Evolutionary conservation across 768 basidiomycete genomes (phyloP).

Genomic region (Royoungia palumana): DNA sequence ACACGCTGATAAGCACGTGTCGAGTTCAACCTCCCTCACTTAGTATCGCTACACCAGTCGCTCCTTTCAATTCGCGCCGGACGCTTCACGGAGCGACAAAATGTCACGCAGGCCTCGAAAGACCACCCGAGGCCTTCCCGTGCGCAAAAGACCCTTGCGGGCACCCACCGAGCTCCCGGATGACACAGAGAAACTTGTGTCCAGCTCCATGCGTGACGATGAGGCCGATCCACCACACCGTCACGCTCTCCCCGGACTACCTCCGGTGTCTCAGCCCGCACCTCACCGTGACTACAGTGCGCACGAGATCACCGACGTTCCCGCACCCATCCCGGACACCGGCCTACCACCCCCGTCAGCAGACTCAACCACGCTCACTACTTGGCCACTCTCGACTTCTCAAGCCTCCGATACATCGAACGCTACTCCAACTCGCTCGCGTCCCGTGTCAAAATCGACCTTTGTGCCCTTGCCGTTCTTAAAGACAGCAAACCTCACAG

Average conservation of each 20-base stretch:
- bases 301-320: constrained; percentile 28
- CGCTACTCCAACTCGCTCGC: constrained; percentile 9
- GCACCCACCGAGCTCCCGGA: constrained; percentile 6
- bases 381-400: constrained; percentile 19
- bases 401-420: constrained; percentile 21
- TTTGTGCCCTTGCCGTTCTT: constrained; percentile 31
- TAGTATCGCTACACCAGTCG: constrained; percentile 16
- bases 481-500: constrained; percentile 24
- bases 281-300: constrained; percentile 24
- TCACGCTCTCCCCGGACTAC: constrained; percentile 11
- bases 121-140: not conserved
- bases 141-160: constrained; percentile 11
- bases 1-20: constrained; percentile 27
- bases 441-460: constrained; percentile 16
- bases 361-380: constrained; percentile 5
- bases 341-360: constrained; percentile 27
- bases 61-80: constrained; percentile 27
- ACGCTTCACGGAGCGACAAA: constrained; percentile 14
- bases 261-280: constrained; percentile 8
- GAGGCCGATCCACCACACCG: not conserved
- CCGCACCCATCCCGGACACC: constrained; percentile 32
- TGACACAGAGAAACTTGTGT: constrained; percentile 24
- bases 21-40: constrained; percentile 9
- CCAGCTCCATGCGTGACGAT: constrained; percentile 1
- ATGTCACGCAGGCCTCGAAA: constrained; percentile 21